These are phyloP conservation scores for Ascochyta clinopodiicola DNA, from an alignment of 2,329 filamentous ascomycete genomes.

Conservation along the genomic window DNA sequence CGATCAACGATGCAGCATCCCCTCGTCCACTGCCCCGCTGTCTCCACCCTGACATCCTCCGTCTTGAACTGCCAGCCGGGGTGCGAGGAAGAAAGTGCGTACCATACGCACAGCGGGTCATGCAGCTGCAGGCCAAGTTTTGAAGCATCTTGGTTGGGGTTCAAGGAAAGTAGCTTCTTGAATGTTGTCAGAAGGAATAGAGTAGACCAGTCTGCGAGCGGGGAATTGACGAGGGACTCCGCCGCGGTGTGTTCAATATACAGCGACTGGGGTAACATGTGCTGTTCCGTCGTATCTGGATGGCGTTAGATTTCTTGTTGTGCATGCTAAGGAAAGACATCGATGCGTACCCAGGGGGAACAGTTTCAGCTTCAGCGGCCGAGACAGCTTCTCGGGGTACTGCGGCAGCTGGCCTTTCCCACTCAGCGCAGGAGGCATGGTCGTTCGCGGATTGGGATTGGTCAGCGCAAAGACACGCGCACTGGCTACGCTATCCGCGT, in stretches of 20 bases:
- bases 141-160: conserved; percentile 43
- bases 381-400: conserved; percentile 52
- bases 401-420: conserved; percentile 39
- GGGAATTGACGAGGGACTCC: conserved; percentile 42
- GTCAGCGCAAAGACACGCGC: conserved; percentile 58
- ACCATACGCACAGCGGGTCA: conserved; percentile 54
- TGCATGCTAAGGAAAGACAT: background rate
- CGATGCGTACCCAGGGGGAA: conserved; percentile 52
- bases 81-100: conserved; percentile 31
- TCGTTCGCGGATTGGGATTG: conserved; percentile 70
- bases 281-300: conserved; percentile 54
- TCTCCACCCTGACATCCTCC: conserved; percentile 90
- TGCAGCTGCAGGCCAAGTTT: conserved; percentile 54
- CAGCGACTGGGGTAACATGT: conserved; percentile 50
- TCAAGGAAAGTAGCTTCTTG: conserved; percentile 52
- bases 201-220: conserved; percentile 54
- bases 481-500: conserved; percentile 71
- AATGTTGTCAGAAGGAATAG: conserved; percentile 57
- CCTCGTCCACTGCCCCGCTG: conserved; percentile 89
- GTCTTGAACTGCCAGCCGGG: conserved; percentile 46
- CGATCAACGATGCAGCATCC: conserved; percentile 89
- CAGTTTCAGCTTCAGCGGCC: conserved; percentile 53
- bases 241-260: conserved; percentile 42
- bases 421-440: conserved; percentile 74
- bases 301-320: conserved; percentile 6